Conservation (phyloP, 2,329 filamentous ascomycete genomes). For the Scedosporium dehoogii region DNA sequence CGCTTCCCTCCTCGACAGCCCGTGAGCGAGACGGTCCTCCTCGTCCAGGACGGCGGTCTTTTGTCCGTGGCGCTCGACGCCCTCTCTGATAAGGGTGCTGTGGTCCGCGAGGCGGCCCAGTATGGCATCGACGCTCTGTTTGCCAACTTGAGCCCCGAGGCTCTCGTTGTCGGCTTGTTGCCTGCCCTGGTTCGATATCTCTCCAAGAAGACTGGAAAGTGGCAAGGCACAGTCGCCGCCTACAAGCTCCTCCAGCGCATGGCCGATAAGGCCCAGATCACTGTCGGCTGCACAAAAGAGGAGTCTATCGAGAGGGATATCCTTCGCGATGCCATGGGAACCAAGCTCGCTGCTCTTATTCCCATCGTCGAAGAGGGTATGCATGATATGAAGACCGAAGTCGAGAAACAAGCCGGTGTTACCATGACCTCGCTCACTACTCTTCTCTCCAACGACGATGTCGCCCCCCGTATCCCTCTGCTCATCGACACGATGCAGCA, state of each 20-base stretch:
- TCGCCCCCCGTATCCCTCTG: slow-evolving; percentile 81
- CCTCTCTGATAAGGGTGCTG: slow-evolving; percentile 78
- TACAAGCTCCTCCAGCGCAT: slow-evolving; percentile 80
- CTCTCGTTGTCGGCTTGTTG: slow-evolving; percentile 72
- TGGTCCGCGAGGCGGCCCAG: slow-evolving; percentile 84
- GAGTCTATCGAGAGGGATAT: slow-evolving; percentile 82
- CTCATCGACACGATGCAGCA: slow-evolving; percentile 93
- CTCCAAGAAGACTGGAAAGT: slow-evolving; percentile 78
- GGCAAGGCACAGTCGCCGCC: slow-evolving; percentile 90
- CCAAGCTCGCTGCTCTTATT: slow-evolving; percentile 75
- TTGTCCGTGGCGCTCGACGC: slow-evolving; percentile 69
- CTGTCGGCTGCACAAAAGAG: slow-evolving; percentile 67
- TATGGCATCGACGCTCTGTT: slow-evolving; percentile 91
- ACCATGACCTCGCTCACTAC: slow-evolving; percentile 87
- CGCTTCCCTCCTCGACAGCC: slow-evolving; percentile 70
- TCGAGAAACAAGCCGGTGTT: slow-evolving; percentile 78
- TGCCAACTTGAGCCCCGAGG: slow-evolving; percentile 66
- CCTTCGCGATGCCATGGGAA: slow-evolving; percentile 82
- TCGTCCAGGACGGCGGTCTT: slow-evolving; percentile 70
- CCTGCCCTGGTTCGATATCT: slow-evolving; percentile 69
- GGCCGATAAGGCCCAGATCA: slow-evolving; percentile 88
- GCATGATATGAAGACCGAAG: slow-evolving; percentile 90
- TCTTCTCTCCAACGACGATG: slow-evolving; percentile 92
- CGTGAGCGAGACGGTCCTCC: slow-evolving; percentile 69
- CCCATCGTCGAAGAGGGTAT: slow-evolving; percentile 86